These are phyloP conservation scores for Aurantiochytrium sp. DNA, from an alignment of 108 stramenopile species.

Conservation along the genomic window DNA sequence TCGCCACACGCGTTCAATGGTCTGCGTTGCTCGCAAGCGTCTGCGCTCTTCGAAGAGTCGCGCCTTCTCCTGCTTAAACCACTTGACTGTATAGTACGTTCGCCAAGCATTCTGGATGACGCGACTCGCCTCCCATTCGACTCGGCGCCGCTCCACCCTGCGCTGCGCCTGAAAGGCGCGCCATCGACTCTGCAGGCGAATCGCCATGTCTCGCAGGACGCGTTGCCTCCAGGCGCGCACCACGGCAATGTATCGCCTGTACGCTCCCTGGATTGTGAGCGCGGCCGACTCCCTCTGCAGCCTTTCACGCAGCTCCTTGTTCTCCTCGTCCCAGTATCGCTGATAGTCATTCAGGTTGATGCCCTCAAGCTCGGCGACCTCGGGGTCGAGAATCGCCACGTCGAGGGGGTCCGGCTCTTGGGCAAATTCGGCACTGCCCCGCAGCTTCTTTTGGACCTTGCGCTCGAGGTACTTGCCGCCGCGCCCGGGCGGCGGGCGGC, in stretches of 20 bases:
- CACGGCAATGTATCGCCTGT: not conserved
- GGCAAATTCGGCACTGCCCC: not conserved
- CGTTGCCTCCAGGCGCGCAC: not conserved
- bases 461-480: constrained; percentile 6
- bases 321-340: constrained; percentile 22
- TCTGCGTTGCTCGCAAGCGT: not conserved
- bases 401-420: not conserved
- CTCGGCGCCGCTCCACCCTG: not conserved
- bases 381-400: not conserved
- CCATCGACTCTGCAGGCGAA: not conserved
- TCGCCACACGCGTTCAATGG: not conserved
- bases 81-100: not conserved
- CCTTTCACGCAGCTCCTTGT: not conserved
- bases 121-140: not conserved
- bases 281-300: not conserved
- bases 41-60: not conserved
- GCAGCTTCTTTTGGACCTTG: not conserved
- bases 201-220: constrained; percentile 21
- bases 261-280: not conserved
- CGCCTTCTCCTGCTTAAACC: not conserved
- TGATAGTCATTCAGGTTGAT: constrained; percentile 11
- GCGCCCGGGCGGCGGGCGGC: not conserved
- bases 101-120: not conserved
- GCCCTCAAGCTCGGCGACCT: constrained; percentile 15
- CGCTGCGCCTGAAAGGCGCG: not conserved